A percentile compares a stretch with the other conserved stretches of the same genome.
Evolutionary conservation across 352 stramenopile species (phyloP).

Genomic region (Phytophthora litchii): DNA sequence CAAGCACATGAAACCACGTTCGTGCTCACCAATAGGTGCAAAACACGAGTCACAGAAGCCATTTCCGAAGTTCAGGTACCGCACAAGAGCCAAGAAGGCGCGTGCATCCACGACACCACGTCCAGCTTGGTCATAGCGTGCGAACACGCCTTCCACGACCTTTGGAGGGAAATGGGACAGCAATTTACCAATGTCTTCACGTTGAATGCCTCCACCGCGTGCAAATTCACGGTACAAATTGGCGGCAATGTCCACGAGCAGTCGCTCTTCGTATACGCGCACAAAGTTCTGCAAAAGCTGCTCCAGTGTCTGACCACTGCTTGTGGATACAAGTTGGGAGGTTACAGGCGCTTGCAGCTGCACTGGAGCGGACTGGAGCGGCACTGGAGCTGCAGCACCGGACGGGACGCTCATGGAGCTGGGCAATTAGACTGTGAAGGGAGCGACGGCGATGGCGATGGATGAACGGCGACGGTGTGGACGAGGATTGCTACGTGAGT

Average conservation of each 20-base stretch:
- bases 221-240: slow-evolving; percentile 42
- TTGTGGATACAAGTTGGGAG: not conserved
- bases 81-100: slow-evolving; percentile 44
- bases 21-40: slow-evolving; percentile 39
- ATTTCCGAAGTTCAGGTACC: slow-evolving; percentile 51
- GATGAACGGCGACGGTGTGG: slow-evolving; percentile 12
- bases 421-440: slow-evolving; percentile 10
- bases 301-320: slow-evolving; percentile 28
- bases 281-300: slow-evolving; percentile 35
- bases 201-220: slow-evolving; percentile 37
- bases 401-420: slow-evolving; percentile 34
- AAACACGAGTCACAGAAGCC: slow-evolving; percentile 52
- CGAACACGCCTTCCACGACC: slow-evolving; percentile 39
- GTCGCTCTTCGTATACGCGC: slow-evolving; percentile 43
- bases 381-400: slow-evolving; percentile 23
- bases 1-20: slow-evolving; percentile 46
- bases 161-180: slow-evolving; percentile 39
- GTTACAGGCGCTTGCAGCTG: slow-evolving; percentile 4
- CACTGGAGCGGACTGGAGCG: slow-evolving; percentile 21
- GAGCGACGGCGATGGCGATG: slow-evolving; percentile 4
- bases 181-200: slow-evolving; percentile 36
- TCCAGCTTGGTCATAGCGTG: slow-evolving; percentile 35
- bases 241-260: slow-evolving; percentile 45
- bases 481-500: slow-evolving; percentile 9
- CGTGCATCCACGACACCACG: slow-evolving; percentile 40